Percentiles rank a stretch among this genome's conserved stretches.
These are phyloP conservation scores for Xylaria curta DNA, from an alignment of 495 filamentous ascomycete species.

Conservation along the genomic window DNA sequence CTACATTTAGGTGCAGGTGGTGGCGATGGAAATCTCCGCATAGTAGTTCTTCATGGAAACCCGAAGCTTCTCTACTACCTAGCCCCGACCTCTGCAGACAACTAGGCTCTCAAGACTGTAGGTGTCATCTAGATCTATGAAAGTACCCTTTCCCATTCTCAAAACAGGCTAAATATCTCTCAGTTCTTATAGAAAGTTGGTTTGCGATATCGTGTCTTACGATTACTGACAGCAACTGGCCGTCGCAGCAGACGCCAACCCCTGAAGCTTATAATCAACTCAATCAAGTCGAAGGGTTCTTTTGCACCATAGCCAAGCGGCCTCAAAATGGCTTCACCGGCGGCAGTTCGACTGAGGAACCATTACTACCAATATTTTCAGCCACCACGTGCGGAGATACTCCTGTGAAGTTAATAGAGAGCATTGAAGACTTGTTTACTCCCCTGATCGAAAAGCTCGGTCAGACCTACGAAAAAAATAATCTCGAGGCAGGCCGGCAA, in stretches of 20 bases:
- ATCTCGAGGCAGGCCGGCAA: neutral
- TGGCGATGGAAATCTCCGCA: neutral
- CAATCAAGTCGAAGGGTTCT: neutral
- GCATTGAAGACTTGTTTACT: neutral
- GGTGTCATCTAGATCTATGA: neutral
- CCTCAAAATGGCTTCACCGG: neutral
- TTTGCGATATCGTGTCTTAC: neutral
- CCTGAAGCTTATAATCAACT: neutral
- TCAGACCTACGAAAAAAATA: neutral
- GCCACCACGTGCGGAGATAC: neutral
- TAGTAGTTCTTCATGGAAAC: too few species aligned
- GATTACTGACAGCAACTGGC: neutral
- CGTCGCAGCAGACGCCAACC: neutral
- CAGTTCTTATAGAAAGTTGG: neutral
- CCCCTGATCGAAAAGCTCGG: conserved; percentile 2
- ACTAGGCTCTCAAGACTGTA: neutral
- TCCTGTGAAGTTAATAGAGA: neutral
- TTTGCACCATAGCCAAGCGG: neutral
- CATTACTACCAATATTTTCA: neutral
- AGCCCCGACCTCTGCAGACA: neutral
- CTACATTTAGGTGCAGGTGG: neutral
- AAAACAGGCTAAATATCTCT: neutral
- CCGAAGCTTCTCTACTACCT: neutral
- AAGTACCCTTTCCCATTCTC: neutral
- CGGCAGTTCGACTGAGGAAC: neutral